Evolutionary conservation across 139 green algal species (phyloP), one percentile per base, ranked within the genome.

Genomic region (Tetradesmus obliquus): DNA sequence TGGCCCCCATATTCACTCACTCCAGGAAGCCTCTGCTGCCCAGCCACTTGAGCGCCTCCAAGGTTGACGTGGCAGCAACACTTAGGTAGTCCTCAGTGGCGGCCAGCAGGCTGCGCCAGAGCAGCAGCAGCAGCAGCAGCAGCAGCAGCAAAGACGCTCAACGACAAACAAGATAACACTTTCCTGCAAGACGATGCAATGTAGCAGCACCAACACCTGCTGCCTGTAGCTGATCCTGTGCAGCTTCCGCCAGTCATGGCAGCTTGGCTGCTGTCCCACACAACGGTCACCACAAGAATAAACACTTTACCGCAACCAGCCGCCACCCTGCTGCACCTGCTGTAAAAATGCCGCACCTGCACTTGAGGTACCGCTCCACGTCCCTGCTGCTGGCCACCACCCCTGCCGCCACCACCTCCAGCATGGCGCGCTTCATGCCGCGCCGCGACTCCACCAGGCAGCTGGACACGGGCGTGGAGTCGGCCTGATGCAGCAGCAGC

Each of bases 381-480:
- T 98, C 97, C 2, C 66, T 15, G 0, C 90, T 72, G 4, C 90
- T 97, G 60, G 69, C 83, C 72, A 98, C 97, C 10, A 93, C 95
- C 6, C 95, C 95, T 54, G 84, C 95, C 0, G 94, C 95, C 7
- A 99, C 90, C 58, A 96, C 96, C 93, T 99, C 97, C 54, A 98
- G 93, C 93, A 98, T 95, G 0, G 96, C 95, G 0, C 95, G 94
- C 92, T 96, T 95, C 97, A 98, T 98, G 84, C 97, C 97, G 62
- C 89, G 91, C 85, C 94, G 94, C 3, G 89, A 93, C 20, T 97
- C 93, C 19, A 81, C 90, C 79, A 98, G 92, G 94, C 96, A 98
- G 91, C 95, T 98, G n/a, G 55, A 62, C 10, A 98, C 93, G 17
- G 93, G 55, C 54, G 89, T 24, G 1, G 84, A 55, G 55, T 81